Evolutionary conservation across 108 stramenopile genomes (phyloP).

Genomic region (Asterionellopsis glacialis): DNA sequence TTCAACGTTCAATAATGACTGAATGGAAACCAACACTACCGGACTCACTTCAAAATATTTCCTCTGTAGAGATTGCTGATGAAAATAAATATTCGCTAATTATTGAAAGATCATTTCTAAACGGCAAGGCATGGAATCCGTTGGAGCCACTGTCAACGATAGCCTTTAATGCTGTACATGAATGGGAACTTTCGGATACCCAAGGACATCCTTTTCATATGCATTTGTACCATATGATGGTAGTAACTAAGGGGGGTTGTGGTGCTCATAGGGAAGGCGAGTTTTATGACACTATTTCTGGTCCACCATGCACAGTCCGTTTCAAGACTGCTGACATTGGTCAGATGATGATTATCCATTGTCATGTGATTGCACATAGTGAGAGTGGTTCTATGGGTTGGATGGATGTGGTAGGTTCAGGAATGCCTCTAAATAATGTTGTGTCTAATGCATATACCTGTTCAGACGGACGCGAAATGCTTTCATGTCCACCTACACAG

Average conservation of each 20-base stretch:
- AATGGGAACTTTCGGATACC: slow-evolving; percentile 24
- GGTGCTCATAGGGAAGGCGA: slow-evolving; percentile 39
- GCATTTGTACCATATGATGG: slow-evolving; percentile 45
- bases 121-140: slow-evolving; percentile 24
- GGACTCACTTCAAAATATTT: slow-evolving; percentile 15
- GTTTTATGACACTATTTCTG: slow-evolving; percentile 41
- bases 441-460: not conserved
- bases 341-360: slow-evolving; percentile 34
- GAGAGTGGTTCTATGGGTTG: slow-evolving; percentile 37
- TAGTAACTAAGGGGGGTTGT: slow-evolving; percentile 37
- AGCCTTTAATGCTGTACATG: slow-evolving; percentile 21
- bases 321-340: slow-evolving; percentile 28
- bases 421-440: not conserved
- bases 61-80: not conserved
- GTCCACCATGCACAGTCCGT: slow-evolving; percentile 28
- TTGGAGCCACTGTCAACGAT: slow-evolving; percentile 15
- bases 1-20: not conserved
- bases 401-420: slow-evolving; percentile 18
- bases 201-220: slow-evolving; percentile 40
- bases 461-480: not conserved
- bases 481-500: too few relatives aligned
- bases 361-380: slow-evolving; percentile 40
- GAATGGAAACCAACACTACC: slow-evolving; percentile 23
- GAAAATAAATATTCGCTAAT: slow-evolving; percentile 18
- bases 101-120: slow-evolving; percentile 19